Percentiles rank a stretch among this genome's conserved stretches.
phyloP scores from a whole-genome alignment of 2,329 filamentous ascomycete species.

The Metarhizium robertsii region DNA sequence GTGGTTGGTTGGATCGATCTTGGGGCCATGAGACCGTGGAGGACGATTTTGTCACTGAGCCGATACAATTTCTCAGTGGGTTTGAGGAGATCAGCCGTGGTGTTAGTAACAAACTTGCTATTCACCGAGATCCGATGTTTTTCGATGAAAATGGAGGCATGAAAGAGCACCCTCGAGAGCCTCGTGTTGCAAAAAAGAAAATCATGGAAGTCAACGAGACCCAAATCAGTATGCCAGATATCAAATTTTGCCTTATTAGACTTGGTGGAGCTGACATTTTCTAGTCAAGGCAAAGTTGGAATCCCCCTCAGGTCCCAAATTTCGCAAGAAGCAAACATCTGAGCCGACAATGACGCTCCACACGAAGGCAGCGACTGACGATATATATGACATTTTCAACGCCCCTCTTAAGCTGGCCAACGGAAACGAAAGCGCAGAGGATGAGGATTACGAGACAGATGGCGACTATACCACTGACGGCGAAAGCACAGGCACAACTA shows the following conservation, averaged over 20 bases:
- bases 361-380: constrained; percentile 88
- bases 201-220: constrained; percentile 81
- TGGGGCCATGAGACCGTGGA: constrained; percentile 40
- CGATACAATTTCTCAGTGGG: constrained; percentile 17
- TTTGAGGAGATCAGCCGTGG: constrained; percentile 21
- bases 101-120: constrained; percentile 28
- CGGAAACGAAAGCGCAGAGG: constrained; percentile 38
- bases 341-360: constrained; percentile 99
- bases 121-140: constrained; percentile 33
- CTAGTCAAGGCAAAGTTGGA: constrained; percentile 87
- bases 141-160: constrained; percentile 52
- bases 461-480: constrained; percentile 74
- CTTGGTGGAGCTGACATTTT: constrained; percentile 17
- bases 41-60: constrained; percentile 22
- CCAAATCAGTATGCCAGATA: constrained; percentile 65
- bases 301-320: constrained; percentile 77
- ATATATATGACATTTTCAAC: constrained; percentile 96
- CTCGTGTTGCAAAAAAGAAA: constrained; percentile 57
- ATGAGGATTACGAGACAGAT: constrained; percentile 64
- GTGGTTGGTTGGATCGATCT: constrained; percentile 56
- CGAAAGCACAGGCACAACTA: constrained; percentile 74
- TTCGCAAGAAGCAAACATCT: constrained; percentile 62
- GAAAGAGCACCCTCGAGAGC: constrained; percentile 33
- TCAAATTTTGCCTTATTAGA: background rate
- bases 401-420: constrained; percentile 46